Evolutionary conservation across 1,284 basidiomycete genomes (phyloP).

Genomic region (Porogramme epimiltina): DNA sequence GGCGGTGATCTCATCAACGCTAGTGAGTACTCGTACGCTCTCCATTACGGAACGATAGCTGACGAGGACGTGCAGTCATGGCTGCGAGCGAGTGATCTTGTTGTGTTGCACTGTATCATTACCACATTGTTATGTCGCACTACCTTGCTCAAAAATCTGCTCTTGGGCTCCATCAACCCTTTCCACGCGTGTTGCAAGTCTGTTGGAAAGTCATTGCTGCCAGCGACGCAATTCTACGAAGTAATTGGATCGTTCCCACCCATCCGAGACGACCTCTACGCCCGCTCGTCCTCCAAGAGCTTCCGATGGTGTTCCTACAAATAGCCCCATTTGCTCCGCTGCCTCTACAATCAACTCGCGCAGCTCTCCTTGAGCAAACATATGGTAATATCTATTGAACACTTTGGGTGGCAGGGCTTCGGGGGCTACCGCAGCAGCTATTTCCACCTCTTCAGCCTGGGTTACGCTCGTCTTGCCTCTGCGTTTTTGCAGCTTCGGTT

Average conservation of each 20-base stretch:
- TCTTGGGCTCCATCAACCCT: not conserved
- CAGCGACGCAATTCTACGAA: conserved; percentile 73
- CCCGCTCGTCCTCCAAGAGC: conserved; percentile 36
- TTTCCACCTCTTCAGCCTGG: too few species aligned
- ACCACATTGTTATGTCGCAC: conserved; percentile 18
- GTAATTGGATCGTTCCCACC: conserved; percentile 88
- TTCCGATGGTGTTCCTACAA: conserved; percentile 39
- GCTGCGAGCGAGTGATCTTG: conserved; percentile 65
- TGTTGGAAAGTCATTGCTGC: conserved; percentile 39
- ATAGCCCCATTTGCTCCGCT: conserved; percentile 58
- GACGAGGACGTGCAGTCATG: conserved; percentile 50
- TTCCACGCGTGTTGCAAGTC: too few species aligned
- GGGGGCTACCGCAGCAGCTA: too few species aligned
- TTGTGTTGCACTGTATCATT: conserved; percentile 24
- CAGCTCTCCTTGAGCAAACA: conserved; percentile 85
- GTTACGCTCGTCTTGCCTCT: too few species aligned
- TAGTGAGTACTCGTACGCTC: conserved; percentile 67
- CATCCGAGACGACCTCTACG: conserved; percentile 68
- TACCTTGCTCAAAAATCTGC: conserved; percentile 19
- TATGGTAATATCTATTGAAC: conserved; percentile 91
- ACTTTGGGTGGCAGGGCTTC: conserved; percentile 35
- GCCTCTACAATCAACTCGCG: conserved; percentile 61
- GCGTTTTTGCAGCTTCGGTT: conserved; percentile 2
- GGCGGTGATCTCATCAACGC: conserved; percentile 94
- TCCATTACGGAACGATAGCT: not conserved